Conservation (phyloP, 2,329 filamentous ascomycete species). For the Aschersonia sp. region DNA sequence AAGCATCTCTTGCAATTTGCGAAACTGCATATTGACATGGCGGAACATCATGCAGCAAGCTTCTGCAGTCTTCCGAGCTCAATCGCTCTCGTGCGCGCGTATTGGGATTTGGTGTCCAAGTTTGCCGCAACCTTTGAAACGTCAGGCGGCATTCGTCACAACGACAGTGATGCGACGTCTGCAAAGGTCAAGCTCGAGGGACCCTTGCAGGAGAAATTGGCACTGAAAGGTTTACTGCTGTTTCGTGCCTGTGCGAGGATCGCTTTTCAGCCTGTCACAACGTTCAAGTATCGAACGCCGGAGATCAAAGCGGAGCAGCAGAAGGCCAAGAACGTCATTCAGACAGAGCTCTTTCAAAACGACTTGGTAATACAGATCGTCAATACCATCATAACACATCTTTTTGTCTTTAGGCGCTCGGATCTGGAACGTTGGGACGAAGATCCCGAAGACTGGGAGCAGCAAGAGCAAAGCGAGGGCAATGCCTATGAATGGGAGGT, state of each 20-base stretch:
- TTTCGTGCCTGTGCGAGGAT: conserved; percentile 74
- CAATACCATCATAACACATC: conserved; percentile 69
- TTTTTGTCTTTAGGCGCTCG: conserved; percentile 73
- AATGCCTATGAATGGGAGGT: conserved; percentile 88
- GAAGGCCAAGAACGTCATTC: conserved; percentile 53
- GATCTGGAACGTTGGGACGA: conserved; percentile 90
- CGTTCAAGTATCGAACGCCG: conserved; percentile 68
- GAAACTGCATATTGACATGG: conserved; percentile 83
- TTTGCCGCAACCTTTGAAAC: conserved; percentile 62
- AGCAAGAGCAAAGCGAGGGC: conserved; percentile 69
- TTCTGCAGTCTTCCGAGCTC: conserved; percentile 75
- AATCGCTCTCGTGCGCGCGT: conserved; percentile 60
- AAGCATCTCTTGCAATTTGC: conserved; percentile 83
- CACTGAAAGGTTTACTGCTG: conserved; percentile 69
- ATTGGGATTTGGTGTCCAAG: conserved; percentile 69
- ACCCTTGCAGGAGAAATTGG: conserved; percentile 61
- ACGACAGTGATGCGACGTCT: conserved; percentile 19
- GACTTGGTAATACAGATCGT: conserved; percentile 69
- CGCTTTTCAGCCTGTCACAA: conserved; percentile 65
- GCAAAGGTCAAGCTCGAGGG: conserved; percentile 39
- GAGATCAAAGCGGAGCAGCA: conserved; percentile 65
- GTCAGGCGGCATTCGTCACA: conserved; percentile 39
- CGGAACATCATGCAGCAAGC: conserved; percentile 61
- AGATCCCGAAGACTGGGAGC: conserved; percentile 91
- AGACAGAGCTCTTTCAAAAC: conserved; percentile 58